Evolutionary conservation across 1,284 basidiomycete genomes (phyloP), one percentile per base, ranked within the genome.

Genomic region (Psilocybe mexicana): DNA sequence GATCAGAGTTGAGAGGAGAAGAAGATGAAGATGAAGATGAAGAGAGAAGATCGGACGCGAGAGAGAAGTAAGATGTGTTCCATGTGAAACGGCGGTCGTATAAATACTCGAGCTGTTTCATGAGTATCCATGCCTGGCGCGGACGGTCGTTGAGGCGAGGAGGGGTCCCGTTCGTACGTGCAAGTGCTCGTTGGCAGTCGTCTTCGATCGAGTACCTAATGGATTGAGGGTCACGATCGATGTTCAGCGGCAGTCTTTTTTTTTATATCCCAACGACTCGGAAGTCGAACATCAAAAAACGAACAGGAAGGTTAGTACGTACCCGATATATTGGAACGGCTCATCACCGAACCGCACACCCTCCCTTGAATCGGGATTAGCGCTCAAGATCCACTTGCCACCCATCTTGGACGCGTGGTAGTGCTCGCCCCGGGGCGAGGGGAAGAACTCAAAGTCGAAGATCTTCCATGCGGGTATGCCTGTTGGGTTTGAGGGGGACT

Each of bases 401-500:
- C 64, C 61, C 55, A 69, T 3, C n/a, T 40, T 51, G 2, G 59
- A 42, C 1, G 58, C 60, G 2, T 57, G 58, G 8, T 64, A 52
- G 18, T 55, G 52, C 38, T 63, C 59, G 1, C 44, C 35, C 6
- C 54, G 59, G 28, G 44, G 42, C 1, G 63, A 58, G 12, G 60
- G 54, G 49, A 67, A 67, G 44, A 61, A 70, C 30, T 67, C 63
- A 33, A 67, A 65, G 40, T 68, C 68, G 38, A 70, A 70, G 1
- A 70, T 61, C 56, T 69, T 70, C 67, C 68, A 70, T 8, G 66
- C 65, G 2, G 67, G 69, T 33, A 70, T 70, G n/a, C 68, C 69
- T 0, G 36, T 54, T 7, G 68, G 67, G 40, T 69, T 68, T 8
- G 52, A 48, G 6, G 61, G 55, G n/a, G 60, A 52, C 48, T 69